Evolutionary conservation across 2,329 filamentous ascomycete genomes (phyloP), one percentile per base, ranked within the genome.

Genomic region (Alternaria brassicicola): DNA sequence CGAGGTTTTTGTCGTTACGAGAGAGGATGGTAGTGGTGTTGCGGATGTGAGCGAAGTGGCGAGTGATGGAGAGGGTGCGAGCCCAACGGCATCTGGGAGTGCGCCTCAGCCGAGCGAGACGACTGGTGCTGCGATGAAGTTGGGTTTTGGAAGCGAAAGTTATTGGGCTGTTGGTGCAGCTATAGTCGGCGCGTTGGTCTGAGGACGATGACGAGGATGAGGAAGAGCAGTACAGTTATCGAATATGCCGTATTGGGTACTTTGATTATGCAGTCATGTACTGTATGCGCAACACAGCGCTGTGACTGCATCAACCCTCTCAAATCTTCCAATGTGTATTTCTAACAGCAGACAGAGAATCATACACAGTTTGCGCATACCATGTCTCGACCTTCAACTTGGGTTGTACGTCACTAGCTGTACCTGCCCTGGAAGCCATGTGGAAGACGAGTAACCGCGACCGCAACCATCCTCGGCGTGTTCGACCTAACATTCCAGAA

Each of bases 1-100:
- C 6, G 88, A 91, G 78, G 83, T 91, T 39, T 90, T 85, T 65
- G 83, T 89, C 28, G 66, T 81, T 21, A 71, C 68, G 1, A 69
- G 63, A 35, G 59, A 66, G 12, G 71, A 77, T 61, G 76, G 75
- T 8, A 68, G 65, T 28, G 65, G 66, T 36, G 67, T 71, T 15
- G 66, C 71, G 33, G 65, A 67, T 39, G 69, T 73, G 19, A 62
- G 58, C 28, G 46, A 61, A 30, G 63, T 48, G 9, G 61, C 63
- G 19, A 59, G 46, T 13, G 66, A 57, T 49, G 62, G 64, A 38
- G 45, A 63, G 26, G 49, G 54, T 35, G 55, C 65, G 15, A 62
- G 41, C 21, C 46, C 52, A 10, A 62, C 60, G 6, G 55, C 25
- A n/a, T 52, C 63, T 33, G 61, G 50, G 36, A 53, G 46, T 25